Evolutionary conservation across 116 monocot genomes (phyloP), one percentile per base, ranked within the genome.

Genomic region (Iris pallida): DNA sequence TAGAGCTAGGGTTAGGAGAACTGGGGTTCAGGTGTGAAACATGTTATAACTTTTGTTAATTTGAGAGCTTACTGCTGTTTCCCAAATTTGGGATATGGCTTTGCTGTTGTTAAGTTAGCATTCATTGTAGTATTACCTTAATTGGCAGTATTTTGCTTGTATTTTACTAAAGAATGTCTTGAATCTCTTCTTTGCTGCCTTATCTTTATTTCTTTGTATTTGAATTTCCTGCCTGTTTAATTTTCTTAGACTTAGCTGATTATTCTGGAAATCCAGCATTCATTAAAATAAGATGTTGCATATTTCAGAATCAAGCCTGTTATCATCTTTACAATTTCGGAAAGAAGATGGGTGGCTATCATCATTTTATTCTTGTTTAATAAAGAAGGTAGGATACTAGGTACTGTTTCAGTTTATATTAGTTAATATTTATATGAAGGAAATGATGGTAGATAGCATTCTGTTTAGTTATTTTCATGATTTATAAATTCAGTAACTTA

Each of bases 311-410:
- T 83, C 82, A 57, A 84, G 69, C 56, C 49, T 98, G 47, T 73
- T 98, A 60, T 78, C 90, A 57, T 90, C 93, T 72, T 62, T 98
- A 66, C 83, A 80, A 45, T 98, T 98, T 84, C 73, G 84, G 60
- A 78, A 90, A 57, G 93, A 88, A 46, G 98, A 98, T 71, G 78
- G 62, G 20, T 98, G 98, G 98, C 67, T 98, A 42, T 81, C 83
- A 53, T 67, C 83, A 56, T 90, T 90, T 75, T 98, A 98, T 77
- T 98, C 98, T 45, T 98, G 93, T 72, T 75, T 98, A 69, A 74
- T 98, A 73, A 98, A 78, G 80, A 98, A 93, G 98, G 98, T 98
- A 90, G 52, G 9, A 6, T 53, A 14, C 8, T 58, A 7, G 40
- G n/a, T 5, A 17, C 46, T 51, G 14, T n/a, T 9, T 45, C 19